Evolutionary conservation across 1,284 basidiomycete species (phyloP).

Genomic region (Paramarasmius palmivorus): DNA sequence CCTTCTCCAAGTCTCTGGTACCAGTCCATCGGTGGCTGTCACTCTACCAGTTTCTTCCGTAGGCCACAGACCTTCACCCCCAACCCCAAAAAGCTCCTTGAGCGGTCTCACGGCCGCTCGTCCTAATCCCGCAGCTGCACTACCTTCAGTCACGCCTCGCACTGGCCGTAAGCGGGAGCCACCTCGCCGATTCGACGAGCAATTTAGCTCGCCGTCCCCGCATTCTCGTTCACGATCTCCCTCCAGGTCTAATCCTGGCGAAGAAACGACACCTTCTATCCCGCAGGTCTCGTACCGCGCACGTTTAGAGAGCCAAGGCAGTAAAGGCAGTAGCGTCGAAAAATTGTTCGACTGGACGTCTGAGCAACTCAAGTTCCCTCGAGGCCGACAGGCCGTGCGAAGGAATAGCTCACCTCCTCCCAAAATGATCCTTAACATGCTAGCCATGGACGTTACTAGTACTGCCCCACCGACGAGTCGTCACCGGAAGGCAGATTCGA

Average conservation of each 20-base stretch:
- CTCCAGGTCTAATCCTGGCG: slow-evolving; percentile 36
- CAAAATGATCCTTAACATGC: slow-evolving; percentile 33
- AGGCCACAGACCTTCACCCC: slow-evolving; percentile 50
- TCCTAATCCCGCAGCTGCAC: slow-evolving; percentile 20
- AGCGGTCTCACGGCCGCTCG: slow-evolving; percentile 24
- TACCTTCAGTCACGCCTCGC: slow-evolving; percentile 35
- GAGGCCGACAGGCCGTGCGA: slow-evolving; percentile 47
- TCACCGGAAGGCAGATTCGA: slow-evolving; percentile 9
- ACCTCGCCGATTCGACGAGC: slow-evolving; percentile 31
- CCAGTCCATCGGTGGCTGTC: slow-evolving; percentile 34
- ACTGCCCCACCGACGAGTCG: slow-evolving; percentile 7
- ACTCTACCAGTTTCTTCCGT: slow-evolving; percentile 49
- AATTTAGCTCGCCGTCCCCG: slow-evolving; percentile 22
- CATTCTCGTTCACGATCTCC: background rate
- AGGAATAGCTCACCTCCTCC: slow-evolving; percentile 54
- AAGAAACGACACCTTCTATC: slow-evolving; percentile 25
- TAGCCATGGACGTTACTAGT: slow-evolving; percentile 8
- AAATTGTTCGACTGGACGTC: slow-evolving; percentile 38
- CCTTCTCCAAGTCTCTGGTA: slow-evolving; percentile 57
- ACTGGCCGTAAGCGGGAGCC: slow-evolving; percentile 48
- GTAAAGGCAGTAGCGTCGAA: slow-evolving; percentile 25
- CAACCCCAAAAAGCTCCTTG: slow-evolving; percentile 49
- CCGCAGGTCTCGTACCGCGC: slow-evolving; percentile 18
- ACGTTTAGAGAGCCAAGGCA: slow-evolving; percentile 31
- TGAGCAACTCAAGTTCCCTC: slow-evolving; percentile 26